Evolutionary conservation across 371 early-diverging fungal genomes (phyloP), one percentile per base, ranked within the genome.

Genomic region (Mortierella sp.): DNA sequence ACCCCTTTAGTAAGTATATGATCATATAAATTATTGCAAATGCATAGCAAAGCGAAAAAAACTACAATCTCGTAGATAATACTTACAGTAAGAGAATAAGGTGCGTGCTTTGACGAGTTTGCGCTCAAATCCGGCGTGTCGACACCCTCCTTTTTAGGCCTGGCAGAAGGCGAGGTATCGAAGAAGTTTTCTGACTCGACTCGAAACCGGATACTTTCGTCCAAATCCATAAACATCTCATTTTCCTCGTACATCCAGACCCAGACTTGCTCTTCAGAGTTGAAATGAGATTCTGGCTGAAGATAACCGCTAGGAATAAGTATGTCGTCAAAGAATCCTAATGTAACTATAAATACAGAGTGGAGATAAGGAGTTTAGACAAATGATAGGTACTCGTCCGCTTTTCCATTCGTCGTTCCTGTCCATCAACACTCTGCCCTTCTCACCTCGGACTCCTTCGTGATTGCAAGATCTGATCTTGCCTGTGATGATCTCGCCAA

Each of bases 251-350:
- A 94, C 65, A 88, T 87, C 95, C 96, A 97, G 7, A 94, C 90
- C 96, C 96, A 97, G 35, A 92, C 90, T 64, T 91, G 91, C 68
- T 95, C 93, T 5, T 86, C 87, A 32, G 87, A 84, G 76, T 93
- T 92, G 83, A 92, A 96, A 56, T 88, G 89, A 15, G 90, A 86
- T 49, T 88, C 89, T 1, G 75, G 67, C 53, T 92, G 93, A 70
- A 94, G 85, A 49, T 88, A 85, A 34, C 81, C 82, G 10, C 89
- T 85, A 1, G 97, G 95, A 43, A 98, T 93, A 56, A 85, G 76
- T 19, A 98, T 95, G 83, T 98, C 98, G 81, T 96, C 95, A 81
- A 98, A 97, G 71, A 97, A 98, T 15, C 92, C 93, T 82, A 97
- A 79, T 0, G 96, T 89, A 5, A 96, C 95, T 91, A 64, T 22